A percentile compares a stretch with the other conserved stretches of the same genome.
phyloP scores from a whole-genome alignment of 208 protist species.

The Borovskyia barvae region DNA sequence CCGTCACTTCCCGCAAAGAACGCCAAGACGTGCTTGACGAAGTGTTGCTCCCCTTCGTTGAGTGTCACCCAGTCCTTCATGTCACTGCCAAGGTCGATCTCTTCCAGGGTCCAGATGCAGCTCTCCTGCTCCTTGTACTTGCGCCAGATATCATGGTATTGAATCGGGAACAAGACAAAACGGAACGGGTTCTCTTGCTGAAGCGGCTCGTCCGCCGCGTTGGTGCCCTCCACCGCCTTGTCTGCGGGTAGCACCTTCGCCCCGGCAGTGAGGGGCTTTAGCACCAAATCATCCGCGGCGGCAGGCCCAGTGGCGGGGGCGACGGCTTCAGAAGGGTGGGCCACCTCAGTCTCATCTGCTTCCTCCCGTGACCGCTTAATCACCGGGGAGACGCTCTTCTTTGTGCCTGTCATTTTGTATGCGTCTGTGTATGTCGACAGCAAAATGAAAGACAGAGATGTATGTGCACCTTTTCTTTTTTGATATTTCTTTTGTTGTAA shows the following conservation, averaged over 20 bases:
- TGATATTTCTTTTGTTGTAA: too few relatives aligned
- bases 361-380: constrained; percentile 14
- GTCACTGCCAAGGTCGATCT: constrained; percentile 97
- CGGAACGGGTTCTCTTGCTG: constrained; percentile 95
- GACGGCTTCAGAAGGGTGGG: neutral
- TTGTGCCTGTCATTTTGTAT: neutral
- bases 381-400: neutral
- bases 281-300: neutral
- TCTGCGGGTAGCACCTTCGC: constrained; percentile 9
- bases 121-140: constrained; percentile 99
- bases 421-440: neutral
- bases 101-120: constrained; percentile 98
- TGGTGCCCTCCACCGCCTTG: neutral
- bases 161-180: constrained; percentile 98
- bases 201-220: constrained; percentile 88
- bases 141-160: constrained; percentile 97
- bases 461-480: too few relatives aligned
- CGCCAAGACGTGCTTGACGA: constrained; percentile 98
- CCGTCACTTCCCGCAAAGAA: constrained; percentile 99
- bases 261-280: constrained; percentile 3
- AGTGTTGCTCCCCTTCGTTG: constrained; percentile 96
- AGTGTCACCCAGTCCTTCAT: constrained; percentile 95
- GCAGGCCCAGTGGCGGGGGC: neutral
- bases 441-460: neutral
- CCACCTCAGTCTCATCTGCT: neutral